Evolutionary conservation across 2,329 filamentous ascomycete genomes (phyloP).

Genomic region (Phyllosticta citrichinensis): DNA sequence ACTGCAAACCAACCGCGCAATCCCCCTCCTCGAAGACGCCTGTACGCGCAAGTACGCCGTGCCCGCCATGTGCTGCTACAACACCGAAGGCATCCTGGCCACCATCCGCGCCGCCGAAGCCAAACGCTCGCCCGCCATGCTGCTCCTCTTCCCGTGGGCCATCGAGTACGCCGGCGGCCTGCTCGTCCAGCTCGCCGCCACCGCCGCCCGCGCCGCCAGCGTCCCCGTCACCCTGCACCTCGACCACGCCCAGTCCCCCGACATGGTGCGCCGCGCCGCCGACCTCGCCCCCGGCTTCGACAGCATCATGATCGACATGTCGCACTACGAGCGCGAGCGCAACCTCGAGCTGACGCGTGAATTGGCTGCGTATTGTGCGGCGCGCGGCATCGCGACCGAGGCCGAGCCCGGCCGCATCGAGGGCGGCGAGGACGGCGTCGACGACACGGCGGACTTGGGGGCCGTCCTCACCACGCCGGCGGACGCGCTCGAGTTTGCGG

Average conservation of each 20-base stretch:
- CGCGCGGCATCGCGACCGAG: constrained; percentile 55
- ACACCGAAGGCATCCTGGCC: constrained; percentile 60
- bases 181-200: constrained; percentile 40
- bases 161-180: constrained; percentile 51
- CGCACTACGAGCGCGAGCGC: constrained; percentile 58
- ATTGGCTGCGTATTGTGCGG: constrained; percentile 52
- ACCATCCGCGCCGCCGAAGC: constrained; percentile 59
- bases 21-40: constrained; percentile 47
- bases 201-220: constrained; percentile 44
- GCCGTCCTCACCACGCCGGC: constrained; percentile 56
- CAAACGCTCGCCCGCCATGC: constrained; percentile 57
- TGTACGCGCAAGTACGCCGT: constrained; percentile 47
- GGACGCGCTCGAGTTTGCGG: constrained; percentile 59
- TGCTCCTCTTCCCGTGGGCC: constrained; percentile 67
- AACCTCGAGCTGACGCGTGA: constrained; percentile 54
- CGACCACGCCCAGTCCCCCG: constrained; percentile 56
- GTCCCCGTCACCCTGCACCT: constrained; percentile 56
- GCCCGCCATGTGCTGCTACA: constrained; percentile 55
- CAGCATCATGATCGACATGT: constrained; percentile 73
- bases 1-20: constrained; percentile 13
- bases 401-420: constrained; percentile 62
- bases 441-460: constrained; percentile 53
- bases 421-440: constrained; percentile 63
- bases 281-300: constrained; percentile 31
- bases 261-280: constrained; percentile 51